phyloP scores from a whole-genome alignment of 352 stramenopile genomes.

The Hyaloperonospora arabidopsidis region DNA sequence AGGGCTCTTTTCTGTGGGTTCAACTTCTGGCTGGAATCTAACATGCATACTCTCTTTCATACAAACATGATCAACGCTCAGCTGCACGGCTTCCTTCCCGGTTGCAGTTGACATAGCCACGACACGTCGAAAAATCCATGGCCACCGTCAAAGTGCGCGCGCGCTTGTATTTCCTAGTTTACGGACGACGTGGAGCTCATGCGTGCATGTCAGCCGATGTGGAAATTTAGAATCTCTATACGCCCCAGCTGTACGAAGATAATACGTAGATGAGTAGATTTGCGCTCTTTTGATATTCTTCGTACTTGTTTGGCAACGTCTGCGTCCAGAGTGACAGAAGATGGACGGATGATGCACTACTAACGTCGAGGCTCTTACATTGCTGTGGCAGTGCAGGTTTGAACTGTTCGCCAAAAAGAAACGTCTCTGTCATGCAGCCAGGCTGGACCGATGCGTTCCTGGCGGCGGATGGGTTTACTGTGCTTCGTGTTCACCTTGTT shows the following conservation, averaged over 20 bases:
- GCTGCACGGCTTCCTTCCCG: too few species aligned
- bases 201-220: slow-evolving; percentile 27
- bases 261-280: slow-evolving; percentile 88
- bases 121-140: too few species aligned
- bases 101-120: too few species aligned
- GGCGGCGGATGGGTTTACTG: slow-evolving; percentile 40
- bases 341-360: background rate
- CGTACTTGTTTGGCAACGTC: slow-evolving; percentile 34
- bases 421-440: slow-evolving; percentile 47
- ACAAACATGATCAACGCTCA: too few species aligned
- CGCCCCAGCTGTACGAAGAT: slow-evolving; percentile 82
- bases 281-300: slow-evolving; percentile 86
- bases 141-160: slow-evolving; percentile 11
- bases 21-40: too few species aligned
- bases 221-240: slow-evolving; percentile 87
- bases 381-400: slow-evolving; percentile 53
- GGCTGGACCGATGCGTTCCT: slow-evolving; percentile 51
- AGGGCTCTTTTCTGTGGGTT: too few species aligned
- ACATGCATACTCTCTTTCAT: too few species aligned
- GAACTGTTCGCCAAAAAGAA: slow-evolving; percentile 52
- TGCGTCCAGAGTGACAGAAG: background rate
- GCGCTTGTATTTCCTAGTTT: slow-evolving; percentile 1
- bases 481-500: slow-evolving; percentile 40
- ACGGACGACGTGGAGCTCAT: slow-evolving; percentile 2
- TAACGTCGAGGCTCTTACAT: background rate